Percentiles rank a stretch among this genome's conserved stretches.
These are phyloP conservation scores for Rubroboletus satanas DNA, from an alignment of 768 basidiomycete species.

Conservation along the genomic window DNA sequence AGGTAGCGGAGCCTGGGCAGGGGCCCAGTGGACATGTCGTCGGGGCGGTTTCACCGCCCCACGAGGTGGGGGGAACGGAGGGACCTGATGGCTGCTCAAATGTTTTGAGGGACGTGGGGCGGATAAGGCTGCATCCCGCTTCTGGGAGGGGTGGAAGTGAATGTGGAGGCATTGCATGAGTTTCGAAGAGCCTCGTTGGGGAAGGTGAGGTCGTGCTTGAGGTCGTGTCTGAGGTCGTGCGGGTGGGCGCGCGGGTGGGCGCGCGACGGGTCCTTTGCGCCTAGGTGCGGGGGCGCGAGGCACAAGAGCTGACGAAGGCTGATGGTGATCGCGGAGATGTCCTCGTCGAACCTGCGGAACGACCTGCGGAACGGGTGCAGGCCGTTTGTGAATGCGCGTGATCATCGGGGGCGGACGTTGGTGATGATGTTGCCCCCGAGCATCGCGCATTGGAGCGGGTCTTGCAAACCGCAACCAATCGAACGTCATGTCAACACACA, in stretches of 20 bases:
- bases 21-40: constrained; percentile 29
- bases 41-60: constrained; percentile 12
- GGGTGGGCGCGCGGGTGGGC: constrained; percentile 4
- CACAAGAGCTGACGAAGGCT: constrained; percentile 1
- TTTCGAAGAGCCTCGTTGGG: constrained; percentile 10
- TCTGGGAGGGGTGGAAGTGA: constrained; percentile 25
- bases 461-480: constrained; percentile 26
- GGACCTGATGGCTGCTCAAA: constrained; percentile 3
- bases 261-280: constrained; percentile 17
- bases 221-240: constrained; percentile 6
- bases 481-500: constrained; percentile 22
- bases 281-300: constrained; percentile 9
- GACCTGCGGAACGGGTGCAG: constrained; percentile 14
- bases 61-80: constrained; percentile 23
- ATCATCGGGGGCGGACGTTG: constrained; percentile 16
- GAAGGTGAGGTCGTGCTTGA: constrained; percentile 10
- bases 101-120: constrained; percentile 10
- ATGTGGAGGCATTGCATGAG: constrained; percentile 24
- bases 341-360: constrained; percentile 19
- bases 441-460: constrained; percentile 12
- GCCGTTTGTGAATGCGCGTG: constrained; percentile 20
- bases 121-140: constrained; percentile 13
- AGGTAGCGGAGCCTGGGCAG: constrained; percentile 26
- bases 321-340: constrained; percentile 15
- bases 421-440: constrained; percentile 11